Conservation (phyloP, 2,329 filamentous ascomycete genomes). For the Neonectria punicea region DNA sequence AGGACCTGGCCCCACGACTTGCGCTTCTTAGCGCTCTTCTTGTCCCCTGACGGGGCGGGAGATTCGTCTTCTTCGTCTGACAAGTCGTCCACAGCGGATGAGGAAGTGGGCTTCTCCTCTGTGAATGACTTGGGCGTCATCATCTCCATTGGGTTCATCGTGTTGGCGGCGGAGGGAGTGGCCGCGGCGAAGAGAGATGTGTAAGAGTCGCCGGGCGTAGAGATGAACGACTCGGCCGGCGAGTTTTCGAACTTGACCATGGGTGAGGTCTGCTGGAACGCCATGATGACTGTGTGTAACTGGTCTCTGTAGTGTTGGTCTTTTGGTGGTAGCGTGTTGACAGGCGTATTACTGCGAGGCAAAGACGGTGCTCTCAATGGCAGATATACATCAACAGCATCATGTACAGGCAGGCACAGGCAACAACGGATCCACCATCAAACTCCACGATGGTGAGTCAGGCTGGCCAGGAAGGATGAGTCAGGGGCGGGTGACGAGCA, state of each 20-base stretch:
- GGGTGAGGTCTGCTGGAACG: slow-evolving; percentile 54
- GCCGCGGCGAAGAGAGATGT: slow-evolving; percentile 58
- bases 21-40: slow-evolving; percentile 88
- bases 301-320: slow-evolving; percentile 16
- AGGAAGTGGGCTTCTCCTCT: slow-evolving; percentile 42
- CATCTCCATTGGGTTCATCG: slow-evolving; percentile 59
- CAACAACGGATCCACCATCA: slow-evolving; percentile 28
- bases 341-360: slow-evolving; percentile 14
- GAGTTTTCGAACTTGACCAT: slow-evolving; percentile 64
- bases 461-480: slow-evolving; percentile 33
- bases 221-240: slow-evolving; percentile 65
- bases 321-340: slow-evolving; percentile 21
- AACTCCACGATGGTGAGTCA: slow-evolving; percentile 39
- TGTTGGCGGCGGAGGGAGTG: slow-evolving; percentile 45
- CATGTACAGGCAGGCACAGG: slow-evolving; percentile 20
- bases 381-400: slow-evolving; percentile 22
- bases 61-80: slow-evolving; percentile 29
- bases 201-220: slow-evolving; percentile 60
- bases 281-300: slow-evolving; percentile 50
- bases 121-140: slow-evolving; percentile 58
- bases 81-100: slow-evolving; percentile 22
- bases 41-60: slow-evolving; percentile 53
- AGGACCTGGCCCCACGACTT: slow-evolving; percentile 99
- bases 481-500: slow-evolving; percentile 35
- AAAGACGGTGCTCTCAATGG: slow-evolving; percentile 14